phyloP scores from a whole-genome alignment of 2,329 filamentous ascomycete genomes.

The Trichoderma polysporum region DNA sequence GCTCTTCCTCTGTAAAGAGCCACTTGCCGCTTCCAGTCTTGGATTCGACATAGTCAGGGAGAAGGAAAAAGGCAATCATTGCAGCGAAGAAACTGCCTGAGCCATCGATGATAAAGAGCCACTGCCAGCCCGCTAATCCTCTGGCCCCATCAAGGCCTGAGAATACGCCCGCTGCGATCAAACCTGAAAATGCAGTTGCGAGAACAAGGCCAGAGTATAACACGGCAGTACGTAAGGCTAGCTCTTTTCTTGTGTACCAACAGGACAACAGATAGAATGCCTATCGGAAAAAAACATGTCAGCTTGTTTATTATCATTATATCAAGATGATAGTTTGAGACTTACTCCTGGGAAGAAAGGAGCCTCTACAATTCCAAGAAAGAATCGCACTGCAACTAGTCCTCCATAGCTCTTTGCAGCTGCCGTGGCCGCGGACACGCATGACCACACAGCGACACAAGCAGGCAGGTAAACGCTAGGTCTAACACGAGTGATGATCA shows the following conservation, averaged over 20 bases:
- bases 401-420: constrained; percentile 49
- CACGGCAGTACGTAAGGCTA: constrained; percentile 61
- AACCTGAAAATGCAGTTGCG: constrained; percentile 65
- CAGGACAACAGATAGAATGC: constrained; percentile 47
- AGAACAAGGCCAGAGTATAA: constrained; percentile 61
- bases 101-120: constrained; percentile 68
- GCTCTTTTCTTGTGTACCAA: constrained; percentile 64
- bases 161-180: constrained; percentile 61
- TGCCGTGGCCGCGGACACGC: constrained; percentile 47
- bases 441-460: constrained; percentile 31
- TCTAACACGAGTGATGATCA: constrained; percentile 44
- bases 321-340: background rate
- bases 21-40: constrained; percentile 29
- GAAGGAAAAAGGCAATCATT: constrained; percentile 32
- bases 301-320: background rate
- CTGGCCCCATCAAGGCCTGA: constrained; percentile 36
- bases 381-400: constrained; percentile 48
- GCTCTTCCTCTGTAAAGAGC: constrained; percentile 38
- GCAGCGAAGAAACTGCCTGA: constrained; percentile 38
- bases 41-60: constrained; percentile 45
- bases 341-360: constrained; percentile 48
- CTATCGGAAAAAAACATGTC: background rate
- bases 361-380: constrained; percentile 48
- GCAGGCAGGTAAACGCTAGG: constrained; percentile 43
- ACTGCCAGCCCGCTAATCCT: constrained; percentile 62